phyloP scores from a whole-genome alignment of 306 rosid genomes.

The Gillenia trifoliata region DNA sequence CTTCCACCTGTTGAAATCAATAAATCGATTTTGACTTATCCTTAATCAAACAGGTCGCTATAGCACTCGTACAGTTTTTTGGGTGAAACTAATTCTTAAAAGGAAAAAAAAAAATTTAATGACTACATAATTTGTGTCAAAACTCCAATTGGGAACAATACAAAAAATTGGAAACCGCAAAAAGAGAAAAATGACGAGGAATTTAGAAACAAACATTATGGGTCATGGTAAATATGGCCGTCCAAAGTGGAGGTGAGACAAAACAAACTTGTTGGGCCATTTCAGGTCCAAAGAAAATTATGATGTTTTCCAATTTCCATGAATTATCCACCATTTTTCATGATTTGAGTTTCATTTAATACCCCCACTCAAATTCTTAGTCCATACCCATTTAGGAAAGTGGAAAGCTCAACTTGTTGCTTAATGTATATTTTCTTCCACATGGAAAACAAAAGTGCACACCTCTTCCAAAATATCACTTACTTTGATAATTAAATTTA shows the following conservation, averaged over 20 bases:
- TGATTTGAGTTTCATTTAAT: constrained; percentile 20
- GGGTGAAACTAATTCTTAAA: too few relatives aligned
- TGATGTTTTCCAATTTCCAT: constrained; percentile 54
- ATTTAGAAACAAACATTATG: background rate
- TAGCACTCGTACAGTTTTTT: background rate
- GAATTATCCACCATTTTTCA: constrained; percentile 25
- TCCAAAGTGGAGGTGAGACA: constrained; percentile 67
- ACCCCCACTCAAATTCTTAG: constrained; percentile 19
- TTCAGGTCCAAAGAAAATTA: constrained; percentile 31
- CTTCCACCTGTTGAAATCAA: background rate
- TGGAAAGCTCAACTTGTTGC: constrained; percentile 39
- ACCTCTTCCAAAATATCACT: background rate
- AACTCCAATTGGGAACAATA: background rate
- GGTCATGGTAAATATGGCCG: constrained; percentile 34
- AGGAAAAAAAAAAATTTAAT: too few relatives aligned
- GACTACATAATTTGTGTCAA: background rate
- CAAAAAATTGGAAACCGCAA: background rate
- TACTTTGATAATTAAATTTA: background rate
- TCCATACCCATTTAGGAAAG: constrained; percentile 74
- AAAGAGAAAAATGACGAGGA: background rate
- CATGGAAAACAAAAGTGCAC: background rate
- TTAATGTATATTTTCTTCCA: constrained; percentile 1
- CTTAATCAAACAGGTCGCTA: background rate
- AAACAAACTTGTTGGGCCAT: constrained; percentile 18
- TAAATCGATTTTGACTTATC: background rate